These are phyloP conservation scores for Barnettozyma sp. DNA, from an alignment of 805 yeast species.

Conservation along the genomic window DNA sequence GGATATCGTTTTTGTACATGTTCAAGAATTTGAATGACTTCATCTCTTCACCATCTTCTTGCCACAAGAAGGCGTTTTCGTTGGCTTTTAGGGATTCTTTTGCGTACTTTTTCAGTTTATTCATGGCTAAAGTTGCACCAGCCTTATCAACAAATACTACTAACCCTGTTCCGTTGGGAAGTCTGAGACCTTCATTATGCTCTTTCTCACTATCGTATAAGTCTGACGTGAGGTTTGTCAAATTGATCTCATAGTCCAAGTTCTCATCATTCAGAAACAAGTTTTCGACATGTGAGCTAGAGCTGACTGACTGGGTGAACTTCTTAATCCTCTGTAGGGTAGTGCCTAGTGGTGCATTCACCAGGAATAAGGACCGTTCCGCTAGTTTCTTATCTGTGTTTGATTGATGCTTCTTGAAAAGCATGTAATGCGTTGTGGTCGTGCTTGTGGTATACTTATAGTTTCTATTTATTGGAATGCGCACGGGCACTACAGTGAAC, in stretches of 20 bases:
- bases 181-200: conserved; percentile 30
- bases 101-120: conserved; percentile 47
- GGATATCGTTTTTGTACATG: conserved; percentile 32
- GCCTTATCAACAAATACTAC: conserved; percentile 69
- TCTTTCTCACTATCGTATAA: conserved; percentile 31
- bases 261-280: conserved; percentile 36
- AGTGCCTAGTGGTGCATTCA: conserved; percentile 68
- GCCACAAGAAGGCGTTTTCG: conserved; percentile 19
- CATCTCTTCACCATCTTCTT: conserved; percentile 24
- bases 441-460: conserved; percentile 6
- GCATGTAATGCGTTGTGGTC: conserved; percentile 47
- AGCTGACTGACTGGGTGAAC: conserved; percentile 51
- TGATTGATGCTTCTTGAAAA: conserved; percentile 55
- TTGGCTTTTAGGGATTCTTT: conserved; percentile 34
- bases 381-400: conserved; percentile 36
- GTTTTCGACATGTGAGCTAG: conserved; percentile 58
- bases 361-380: conserved; percentile 60
- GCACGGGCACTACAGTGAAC: conserved; percentile 44
- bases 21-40: conserved; percentile 37
- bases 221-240: conserved; percentile 55
- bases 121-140: conserved; percentile 56
- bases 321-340: conserved; percentile 45
- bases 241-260: conserved; percentile 41
- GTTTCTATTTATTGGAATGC: conserved; percentile 28
- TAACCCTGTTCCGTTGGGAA: conserved; percentile 71